These are phyloP conservation scores for Pseudopithomyces chartarum DNA, from an alignment of 2,329 filamentous ascomycete species.

Conservation along the genomic window DNA sequence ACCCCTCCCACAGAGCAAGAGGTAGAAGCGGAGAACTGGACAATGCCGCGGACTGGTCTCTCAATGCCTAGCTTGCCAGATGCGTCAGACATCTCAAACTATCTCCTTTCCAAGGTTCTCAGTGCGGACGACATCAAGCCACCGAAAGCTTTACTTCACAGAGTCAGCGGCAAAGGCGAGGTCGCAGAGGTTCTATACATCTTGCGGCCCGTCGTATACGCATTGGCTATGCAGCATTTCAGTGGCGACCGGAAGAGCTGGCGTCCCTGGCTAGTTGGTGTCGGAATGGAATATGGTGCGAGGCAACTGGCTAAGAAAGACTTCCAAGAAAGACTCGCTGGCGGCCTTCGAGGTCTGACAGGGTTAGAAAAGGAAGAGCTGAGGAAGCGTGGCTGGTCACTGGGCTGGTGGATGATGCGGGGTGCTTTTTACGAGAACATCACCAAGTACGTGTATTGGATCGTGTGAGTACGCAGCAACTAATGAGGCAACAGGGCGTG, in stretches of 20 bases:
- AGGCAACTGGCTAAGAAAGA: slow-evolving; percentile 78
- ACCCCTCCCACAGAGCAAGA: slow-evolving; percentile 47
- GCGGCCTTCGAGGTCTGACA: slow-evolving; percentile 76
- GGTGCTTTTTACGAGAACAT: slow-evolving; percentile 97
- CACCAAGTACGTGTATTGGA: slow-evolving; percentile 61
- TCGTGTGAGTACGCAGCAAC: neutral
- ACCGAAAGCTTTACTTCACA: slow-evolving; percentile 82
- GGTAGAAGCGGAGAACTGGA: slow-evolving; percentile 65
- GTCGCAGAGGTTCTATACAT: slow-evolving; percentile 92
- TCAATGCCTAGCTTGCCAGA: slow-evolving; percentile 83
- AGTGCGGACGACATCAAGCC: slow-evolving; percentile 97
- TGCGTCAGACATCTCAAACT: slow-evolving; percentile 80
- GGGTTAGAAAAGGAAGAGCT: slow-evolving; percentile 89
- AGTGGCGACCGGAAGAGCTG: slow-evolving; percentile 77
- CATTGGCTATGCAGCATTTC: slow-evolving; percentile 76
- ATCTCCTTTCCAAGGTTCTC: slow-evolving; percentile 86
- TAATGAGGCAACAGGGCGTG: slow-evolving; percentile 52
- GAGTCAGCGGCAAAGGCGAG: slow-evolving; percentile 73
- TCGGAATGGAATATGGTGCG: slow-evolving; percentile 84
- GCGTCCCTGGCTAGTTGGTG: slow-evolving; percentile 88
- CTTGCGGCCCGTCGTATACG: slow-evolving; percentile 84
- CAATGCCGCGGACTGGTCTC: slow-evolving; percentile 92
- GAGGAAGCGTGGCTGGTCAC: slow-evolving; percentile 82
- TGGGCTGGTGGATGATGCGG: slow-evolving; percentile 95
- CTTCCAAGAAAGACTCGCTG: slow-evolving; percentile 65